Conservation (phyloP, 2,329 filamentous ascomycete genomes). For the Colletotrichum melonis region DNA sequence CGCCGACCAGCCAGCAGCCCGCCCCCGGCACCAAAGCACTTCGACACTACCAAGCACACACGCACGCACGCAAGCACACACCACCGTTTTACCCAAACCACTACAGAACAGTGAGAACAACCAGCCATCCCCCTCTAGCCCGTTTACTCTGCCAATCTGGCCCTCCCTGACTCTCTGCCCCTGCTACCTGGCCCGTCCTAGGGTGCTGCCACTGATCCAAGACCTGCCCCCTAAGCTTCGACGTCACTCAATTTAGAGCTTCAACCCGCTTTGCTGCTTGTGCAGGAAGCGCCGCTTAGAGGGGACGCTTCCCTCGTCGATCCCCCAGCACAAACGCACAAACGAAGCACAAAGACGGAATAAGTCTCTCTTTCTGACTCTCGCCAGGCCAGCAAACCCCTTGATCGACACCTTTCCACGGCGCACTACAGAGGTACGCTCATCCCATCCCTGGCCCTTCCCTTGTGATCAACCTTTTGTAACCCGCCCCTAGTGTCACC, state of each 20-base stretch:
- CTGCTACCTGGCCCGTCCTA: background rate
- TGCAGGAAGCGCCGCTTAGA: conserved; percentile 24
- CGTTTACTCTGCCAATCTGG: conserved; percentile 7
- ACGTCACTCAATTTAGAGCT: conserved; percentile 35
- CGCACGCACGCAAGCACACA: background rate
- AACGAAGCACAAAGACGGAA: conserved; percentile 21
- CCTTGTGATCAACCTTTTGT: conserved; percentile 30
- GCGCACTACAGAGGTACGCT: conserved; percentile 27
- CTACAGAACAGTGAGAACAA: background rate
- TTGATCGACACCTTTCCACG: conserved; percentile 34
- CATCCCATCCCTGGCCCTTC: conserved; percentile 31
- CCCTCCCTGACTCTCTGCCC: background rate
- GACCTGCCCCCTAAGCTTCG: conserved; percentile 5
- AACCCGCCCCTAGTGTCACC: conserved; percentile 31
- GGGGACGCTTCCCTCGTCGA: conserved; percentile 22
- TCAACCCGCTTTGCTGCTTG: conserved; percentile 23
- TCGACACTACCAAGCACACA: background rate
- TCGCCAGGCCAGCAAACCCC: conserved; percentile 32
- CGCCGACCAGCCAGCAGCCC: background rate
- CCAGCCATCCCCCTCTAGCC: conserved; percentile 17
- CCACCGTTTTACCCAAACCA: conserved; percentile 30
- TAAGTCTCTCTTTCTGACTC: conserved; percentile 24
- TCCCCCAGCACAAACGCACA: conserved; percentile 27
- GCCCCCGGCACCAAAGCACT: background rate
- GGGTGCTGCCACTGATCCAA: background rate